Evolutionary conservation across 1,284 basidiomycete genomes (phyloP), one percentile per base, ranked within the genome.

Genomic region (Fistulinella cinereoalba): DNA sequence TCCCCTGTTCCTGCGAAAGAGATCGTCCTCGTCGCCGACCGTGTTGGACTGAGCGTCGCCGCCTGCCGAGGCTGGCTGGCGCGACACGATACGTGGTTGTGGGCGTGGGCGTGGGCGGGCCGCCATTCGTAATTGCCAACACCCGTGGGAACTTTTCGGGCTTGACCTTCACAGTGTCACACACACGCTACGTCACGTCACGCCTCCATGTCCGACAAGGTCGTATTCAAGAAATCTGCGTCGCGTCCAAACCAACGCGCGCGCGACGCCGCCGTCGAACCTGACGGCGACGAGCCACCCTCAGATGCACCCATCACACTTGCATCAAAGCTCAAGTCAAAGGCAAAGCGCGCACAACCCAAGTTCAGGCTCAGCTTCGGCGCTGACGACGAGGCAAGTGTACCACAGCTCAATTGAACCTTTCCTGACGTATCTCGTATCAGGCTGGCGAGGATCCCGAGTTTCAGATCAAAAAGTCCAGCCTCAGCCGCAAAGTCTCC

Each of bases 311-410:
- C 83, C 4, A 80, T 72, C 48, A 73, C 73, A 0, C 62, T 86
- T 39, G 81, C 76, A 1, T 67, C 79, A 6, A 87, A 83, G 62
- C 59, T 88, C 47, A 90, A 83, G 73, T 82, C 76, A 56, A 83
- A 85, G 62, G 67, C 71, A 43, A 83, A 81, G 59, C 81, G 80
- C 51, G 62, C 74, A 6, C 83, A 81, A 58, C 74, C 78, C 18
- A 84, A 82, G 58, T 75, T 83, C 3, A 73, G 77, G 43, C 70
- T 95, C 47, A 94, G 91, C 63, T 95, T 95, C 70, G 92, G 89
- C 6, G 85, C 71, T 11, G 84, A 81, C 24, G 87, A 90, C 51
- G 87, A 88, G 71, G 88, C 86, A 58, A 50, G 75, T 63, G 56
- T 61, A 62, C 47, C 50, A 29, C 37, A 31, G 15, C 11, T 24